Evolutionary conservation across 2,329 filamentous ascomycete species (phyloP), one percentile per base, ranked within the genome.

Genomic region (Mycosphaerella sp.): DNA sequence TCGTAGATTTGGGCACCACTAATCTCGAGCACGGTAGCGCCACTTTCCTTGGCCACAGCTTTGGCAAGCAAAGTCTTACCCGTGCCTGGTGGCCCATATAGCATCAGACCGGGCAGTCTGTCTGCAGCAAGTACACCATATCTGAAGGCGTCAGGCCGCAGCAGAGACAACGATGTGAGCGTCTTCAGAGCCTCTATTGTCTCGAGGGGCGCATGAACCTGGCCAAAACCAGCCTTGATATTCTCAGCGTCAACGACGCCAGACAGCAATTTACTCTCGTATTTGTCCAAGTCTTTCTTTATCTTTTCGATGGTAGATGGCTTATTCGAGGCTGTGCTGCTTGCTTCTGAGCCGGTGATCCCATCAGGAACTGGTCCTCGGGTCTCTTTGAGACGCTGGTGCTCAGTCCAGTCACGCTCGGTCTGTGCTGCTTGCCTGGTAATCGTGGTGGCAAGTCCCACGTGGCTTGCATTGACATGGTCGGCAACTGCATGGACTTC

Each of bases 11-110:
- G 89, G 1, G 89, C 90, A 2, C 89, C 92, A 60, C 85, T 91
- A 41, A 97, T 83, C 71, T 97, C 91, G 39, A 98, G 76, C 31
- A 85, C 80, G 0, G 80, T 83, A 2, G 86, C 84, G 78, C 80
- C 80, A 53, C 78, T 81, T 64, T 84, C 80, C 55, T 82, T 82
- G 2, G 82, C 82, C 0, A 84, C 81, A 2, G 82, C 81, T 68
- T 84, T 85, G 43, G 82, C 81, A 21, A 84, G 80, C 1, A 95
- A 81, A 1, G 89, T 95, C 76, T 95, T 95, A 65, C 89, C 89
- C 6, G 89, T 95, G 70, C 89, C 89, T 1, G 89, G 89, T 48
- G 89, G 89, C 1, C 93, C 93, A 72, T 98, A 98, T 87, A 98
- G 96, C 58, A 98, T 78, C 45, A 93, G 83, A 11, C 93, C 93